Evolutionary conservation across 495 filamentous ascomycete species (phyloP).

Genomic region (Lophiotrema nucula): DNA sequence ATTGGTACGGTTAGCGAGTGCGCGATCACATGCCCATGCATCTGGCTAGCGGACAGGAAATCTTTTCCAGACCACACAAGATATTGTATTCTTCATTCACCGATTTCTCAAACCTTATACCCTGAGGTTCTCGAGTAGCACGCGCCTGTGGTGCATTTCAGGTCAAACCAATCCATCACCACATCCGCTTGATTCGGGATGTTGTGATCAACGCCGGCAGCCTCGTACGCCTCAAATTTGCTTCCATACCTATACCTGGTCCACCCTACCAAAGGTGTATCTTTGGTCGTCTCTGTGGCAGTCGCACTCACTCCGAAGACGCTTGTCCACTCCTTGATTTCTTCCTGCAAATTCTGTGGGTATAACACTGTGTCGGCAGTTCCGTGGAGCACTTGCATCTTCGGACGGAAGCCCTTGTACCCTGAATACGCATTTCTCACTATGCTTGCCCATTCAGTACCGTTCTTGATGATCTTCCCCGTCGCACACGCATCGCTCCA

Average conservation of each 20-base stretch:
- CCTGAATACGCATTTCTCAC: slow-evolving; percentile 55
- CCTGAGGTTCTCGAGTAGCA: too few species aligned
- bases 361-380: slow-evolving; percentile 51
- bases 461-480: slow-evolving; percentile 48
- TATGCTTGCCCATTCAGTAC: slow-evolving; percentile 52
- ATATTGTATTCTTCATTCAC: too few species aligned
- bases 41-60: too few species aligned
- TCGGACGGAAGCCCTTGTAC: slow-evolving; percentile 53
- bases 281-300: slow-evolving; percentile 12
- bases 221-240: slow-evolving; percentile 49
- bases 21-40: too few species aligned
- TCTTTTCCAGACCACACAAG: too few species aligned
- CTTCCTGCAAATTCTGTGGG: slow-evolving; percentile 52
- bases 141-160: slow-evolving; percentile 28
- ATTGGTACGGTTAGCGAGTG: too few species aligned
- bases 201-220: slow-evolving; percentile 48
- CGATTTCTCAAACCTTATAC: too few species aligned
- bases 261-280: slow-evolving; percentile 44
- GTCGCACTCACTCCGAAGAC: slow-evolving; percentile 43
- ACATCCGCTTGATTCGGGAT: slow-evolving; percentile 40
- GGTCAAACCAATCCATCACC: slow-evolving; percentile 32
- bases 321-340: slow-evolving; percentile 59
- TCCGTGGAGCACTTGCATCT: slow-evolving; percentile 58
- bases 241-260: slow-evolving; percentile 49
- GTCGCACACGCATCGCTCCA: slow-evolving; percentile 59